Evolutionary conservation across 73 alveolate genomes (phyloP).

Genomic region (Durusdinium trenchii): DNA sequence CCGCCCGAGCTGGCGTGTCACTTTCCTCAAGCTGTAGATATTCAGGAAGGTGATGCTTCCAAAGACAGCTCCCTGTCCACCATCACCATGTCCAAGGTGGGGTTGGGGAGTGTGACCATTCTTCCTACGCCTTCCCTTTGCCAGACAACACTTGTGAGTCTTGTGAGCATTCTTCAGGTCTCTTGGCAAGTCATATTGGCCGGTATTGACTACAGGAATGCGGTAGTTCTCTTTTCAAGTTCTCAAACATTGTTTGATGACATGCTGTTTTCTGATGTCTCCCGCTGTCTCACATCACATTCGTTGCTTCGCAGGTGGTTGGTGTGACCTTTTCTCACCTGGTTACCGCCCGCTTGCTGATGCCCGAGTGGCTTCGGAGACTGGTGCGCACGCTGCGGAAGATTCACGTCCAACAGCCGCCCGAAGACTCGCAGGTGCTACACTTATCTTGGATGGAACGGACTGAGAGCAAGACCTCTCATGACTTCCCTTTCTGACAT

Average conservation of each 20-base stretch:
- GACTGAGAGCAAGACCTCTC: too few species aligned
- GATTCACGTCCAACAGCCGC: slow-evolving; percentile 52
- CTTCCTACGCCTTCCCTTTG: too few species aligned
- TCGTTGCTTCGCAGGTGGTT: neutral
- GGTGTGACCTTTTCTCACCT: slow-evolving; percentile 88
- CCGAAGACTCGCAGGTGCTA: slow-evolving; percentile 13
- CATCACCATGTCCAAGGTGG: slow-evolving; percentile 82
- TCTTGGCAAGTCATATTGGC: neutral
- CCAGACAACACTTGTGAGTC: neutral
- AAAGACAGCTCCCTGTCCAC: slow-evolving; percentile 40
- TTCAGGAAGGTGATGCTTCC: slow-evolving; percentile 61
- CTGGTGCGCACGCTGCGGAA: slow-evolving; percentile 57
- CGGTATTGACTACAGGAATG: neutral
- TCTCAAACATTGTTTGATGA: neutral
- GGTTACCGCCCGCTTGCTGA: slow-evolving; percentile 79
- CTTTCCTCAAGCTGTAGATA: slow-evolving; percentile 64
- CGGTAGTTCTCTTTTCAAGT: neutral
- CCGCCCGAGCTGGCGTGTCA: slow-evolving; percentile 35
- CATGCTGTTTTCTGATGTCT: too few species aligned
- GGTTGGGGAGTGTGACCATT: neutral
- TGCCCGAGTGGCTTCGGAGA: slow-evolving; percentile 78
- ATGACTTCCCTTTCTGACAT: too few species aligned
- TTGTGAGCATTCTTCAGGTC: neutral
- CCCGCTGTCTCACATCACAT: neutral
- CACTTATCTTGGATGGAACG: too few species aligned